Evolutionary conservation across 805 yeast genomes (phyloP).

Genomic region (Kuraishia hungarica): DNA sequence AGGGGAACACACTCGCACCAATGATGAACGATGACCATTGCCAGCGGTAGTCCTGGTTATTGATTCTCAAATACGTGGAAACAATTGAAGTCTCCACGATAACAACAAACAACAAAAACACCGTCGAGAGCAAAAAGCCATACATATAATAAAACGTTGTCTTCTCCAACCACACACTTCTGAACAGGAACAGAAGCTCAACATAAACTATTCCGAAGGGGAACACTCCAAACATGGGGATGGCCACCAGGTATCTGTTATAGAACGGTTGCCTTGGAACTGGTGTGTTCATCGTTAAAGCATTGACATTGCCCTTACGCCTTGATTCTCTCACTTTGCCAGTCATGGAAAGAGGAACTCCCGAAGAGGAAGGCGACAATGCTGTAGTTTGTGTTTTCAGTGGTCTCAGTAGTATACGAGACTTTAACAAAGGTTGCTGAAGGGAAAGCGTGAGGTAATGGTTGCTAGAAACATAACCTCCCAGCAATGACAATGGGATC

Average conservation of each 20-base stretch:
- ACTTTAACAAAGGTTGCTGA: not conserved
- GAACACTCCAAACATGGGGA: slow-evolving; percentile 53
- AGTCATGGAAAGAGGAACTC: not conserved
- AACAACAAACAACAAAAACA: slow-evolving; percentile 48
- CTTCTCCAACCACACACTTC: slow-evolving; percentile 74
- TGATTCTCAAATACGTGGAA: slow-evolving; percentile 55
- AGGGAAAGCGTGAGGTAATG: not conserved
- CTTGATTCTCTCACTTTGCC: not conserved
- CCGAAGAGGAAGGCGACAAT: not conserved
- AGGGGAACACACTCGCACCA: slow-evolving; percentile 66
- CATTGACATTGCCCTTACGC: not conserved
- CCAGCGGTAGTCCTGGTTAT: slow-evolving; percentile 53
- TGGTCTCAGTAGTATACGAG: not conserved
- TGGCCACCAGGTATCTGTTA: slow-evolving; percentile 20
- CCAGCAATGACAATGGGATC: slow-evolving; percentile 66
- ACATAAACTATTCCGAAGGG: slow-evolving; percentile 81
- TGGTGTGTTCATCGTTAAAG: slow-evolving; percentile 6
- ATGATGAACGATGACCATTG: slow-evolving; percentile 74
- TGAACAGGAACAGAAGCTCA: slow-evolving; percentile 63
- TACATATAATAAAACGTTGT: slow-evolving; percentile 73
- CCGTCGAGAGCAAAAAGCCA: slow-evolving; percentile 64
- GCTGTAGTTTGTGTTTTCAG: not conserved
- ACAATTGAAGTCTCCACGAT: slow-evolving; percentile 67
- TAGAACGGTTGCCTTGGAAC: slow-evolving; percentile 29
- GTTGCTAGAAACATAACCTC: slow-evolving; percentile 42